These are phyloP conservation scores for Penicillium sp. DNA, from an alignment of 2,329 filamentous ascomycete genomes.

Conservation along the genomic window DNA sequence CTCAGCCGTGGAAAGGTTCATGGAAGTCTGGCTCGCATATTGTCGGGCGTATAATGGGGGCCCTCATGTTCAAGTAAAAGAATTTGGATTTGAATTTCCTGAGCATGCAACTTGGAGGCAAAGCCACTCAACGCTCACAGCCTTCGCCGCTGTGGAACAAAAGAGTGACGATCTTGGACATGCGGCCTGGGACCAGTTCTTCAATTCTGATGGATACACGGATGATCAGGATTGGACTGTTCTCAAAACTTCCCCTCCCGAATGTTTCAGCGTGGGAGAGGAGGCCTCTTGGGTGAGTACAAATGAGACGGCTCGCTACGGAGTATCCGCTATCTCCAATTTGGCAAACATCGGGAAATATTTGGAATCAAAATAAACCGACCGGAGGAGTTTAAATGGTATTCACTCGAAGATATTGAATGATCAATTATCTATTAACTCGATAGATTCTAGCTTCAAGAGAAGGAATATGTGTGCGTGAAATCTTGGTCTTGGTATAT, in stretches of 20 bases:
- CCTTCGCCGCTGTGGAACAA: slow-evolving; percentile 17
- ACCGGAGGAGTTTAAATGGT: too few species aligned
- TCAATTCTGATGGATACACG: slow-evolving; percentile 18
- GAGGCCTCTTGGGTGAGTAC: slow-evolving; percentile 18
- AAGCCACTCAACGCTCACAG: slow-evolving; percentile 21
- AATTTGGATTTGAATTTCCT: slow-evolving; percentile 21
- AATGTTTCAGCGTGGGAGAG: slow-evolving; percentile 9
- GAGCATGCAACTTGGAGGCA: slow-evolving; percentile 20
- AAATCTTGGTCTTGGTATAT: too few species aligned
- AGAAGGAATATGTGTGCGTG: too few species aligned
- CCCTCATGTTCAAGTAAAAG: slow-evolving; percentile 7
- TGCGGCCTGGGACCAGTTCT: slow-evolving; percentile 19
- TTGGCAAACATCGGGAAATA: slow-evolving; percentile 15
- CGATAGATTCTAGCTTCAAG: too few species aligned
- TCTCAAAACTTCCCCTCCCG: slow-evolving; percentile 8
- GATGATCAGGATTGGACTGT: slow-evolving; percentile 11
- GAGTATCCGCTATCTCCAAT: slow-evolving; percentile 21
- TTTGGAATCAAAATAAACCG: neutral
- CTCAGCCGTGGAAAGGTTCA: slow-evolving; percentile 3
- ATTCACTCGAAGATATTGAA: neutral
- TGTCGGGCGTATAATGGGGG: slow-evolving; percentile 22
- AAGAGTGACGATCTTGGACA: slow-evolving; percentile 5
- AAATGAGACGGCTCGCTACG: slow-evolving; percentile 20
- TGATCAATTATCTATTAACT: too few species aligned
- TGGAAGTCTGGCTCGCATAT: slow-evolving; percentile 16